Evolutionary conservation across 2,329 filamentous ascomycete genomes (phyloP).

Genomic region (Pseudogymnoascus sp.): DNA sequence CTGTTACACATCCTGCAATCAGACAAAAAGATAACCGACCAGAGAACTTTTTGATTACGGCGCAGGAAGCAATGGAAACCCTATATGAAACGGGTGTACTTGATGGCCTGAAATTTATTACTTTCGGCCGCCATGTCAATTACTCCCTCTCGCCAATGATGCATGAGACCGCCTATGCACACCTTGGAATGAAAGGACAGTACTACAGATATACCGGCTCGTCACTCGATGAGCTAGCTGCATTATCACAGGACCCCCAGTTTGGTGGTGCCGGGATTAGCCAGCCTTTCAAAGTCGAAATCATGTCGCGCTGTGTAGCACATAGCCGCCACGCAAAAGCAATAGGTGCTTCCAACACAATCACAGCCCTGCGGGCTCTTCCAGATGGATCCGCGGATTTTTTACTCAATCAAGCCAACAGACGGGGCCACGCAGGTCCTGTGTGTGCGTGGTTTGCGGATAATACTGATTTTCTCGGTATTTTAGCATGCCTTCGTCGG

Average conservation of each 20-base stretch:
- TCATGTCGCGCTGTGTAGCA: constrained; percentile 53
- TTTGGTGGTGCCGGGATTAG: constrained; percentile 64
- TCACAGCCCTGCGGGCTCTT: constrained; percentile 53
- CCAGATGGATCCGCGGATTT: constrained; percentile 39
- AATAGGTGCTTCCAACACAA: constrained; percentile 65
- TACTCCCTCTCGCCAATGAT: constrained; percentile 67
- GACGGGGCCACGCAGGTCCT: constrained; percentile 49
- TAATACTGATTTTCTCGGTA: constrained; percentile 68
- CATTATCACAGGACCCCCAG: constrained; percentile 45
- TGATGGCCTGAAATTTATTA: constrained; percentile 60
- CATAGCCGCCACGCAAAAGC: constrained; percentile 60
- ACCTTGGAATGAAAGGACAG: constrained; percentile 38
- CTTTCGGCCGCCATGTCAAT: constrained; percentile 59
- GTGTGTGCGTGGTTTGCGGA: constrained; percentile 63
- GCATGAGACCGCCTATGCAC: constrained; percentile 59
- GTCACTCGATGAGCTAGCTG: constrained; percentile 32
- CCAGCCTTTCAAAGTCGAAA: constrained; percentile 63
- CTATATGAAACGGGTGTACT: constrained; percentile 58
- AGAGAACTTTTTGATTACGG: neutral
- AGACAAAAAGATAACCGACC: neutral
- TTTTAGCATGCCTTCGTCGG: constrained; percentile 46
- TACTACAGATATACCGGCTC: constrained; percentile 20
- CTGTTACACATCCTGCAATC: constrained; percentile 43
- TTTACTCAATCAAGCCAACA: constrained; percentile 21
- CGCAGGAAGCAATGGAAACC: constrained; percentile 49